Conservation (phyloP, 176 grass and related monocot species). For the Leersia perrieri region DNA sequence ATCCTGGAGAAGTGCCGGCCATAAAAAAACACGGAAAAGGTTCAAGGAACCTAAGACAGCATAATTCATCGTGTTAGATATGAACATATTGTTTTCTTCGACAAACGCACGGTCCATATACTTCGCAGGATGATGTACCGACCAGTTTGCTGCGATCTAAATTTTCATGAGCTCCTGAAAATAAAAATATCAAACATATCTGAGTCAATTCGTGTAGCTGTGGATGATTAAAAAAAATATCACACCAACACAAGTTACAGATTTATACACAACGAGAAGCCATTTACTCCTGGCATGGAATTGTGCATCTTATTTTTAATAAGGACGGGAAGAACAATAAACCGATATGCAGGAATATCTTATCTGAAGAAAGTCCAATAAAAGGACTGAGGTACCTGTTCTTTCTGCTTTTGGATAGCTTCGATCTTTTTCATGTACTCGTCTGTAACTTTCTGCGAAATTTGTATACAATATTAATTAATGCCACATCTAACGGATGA, state of each 20-base stretch:
- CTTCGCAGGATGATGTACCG: neutral
- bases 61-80: neutral
- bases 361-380: neutral
- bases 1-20: neutral
- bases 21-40: neutral
- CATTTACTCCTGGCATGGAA: neutral
- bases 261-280: neutral
- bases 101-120: neutral
- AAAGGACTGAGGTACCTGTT: slow-evolving; percentile 44
- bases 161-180: slow-evolving; percentile 59
- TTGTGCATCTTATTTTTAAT: neutral
- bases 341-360: neutral
- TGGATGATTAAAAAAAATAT: neutral
- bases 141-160: slow-evolving; percentile 34
- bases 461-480: slow-evolving; percentile 24
- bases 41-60: slow-evolving; percentile 8
- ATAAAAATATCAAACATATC: neutral
- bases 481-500: slow-evolving; percentile 23
- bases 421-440: slow-evolving; percentile 88
- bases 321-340: neutral
- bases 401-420: slow-evolving; percentile 62
- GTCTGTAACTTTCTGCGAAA: slow-evolving; percentile 90
- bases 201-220: neutral
- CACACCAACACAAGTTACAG: neutral
- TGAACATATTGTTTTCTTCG: neutral